Base-by-base conservation (phyloP, 805 yeast genomes). In the Zygoascus flipseniorum region DNA sequence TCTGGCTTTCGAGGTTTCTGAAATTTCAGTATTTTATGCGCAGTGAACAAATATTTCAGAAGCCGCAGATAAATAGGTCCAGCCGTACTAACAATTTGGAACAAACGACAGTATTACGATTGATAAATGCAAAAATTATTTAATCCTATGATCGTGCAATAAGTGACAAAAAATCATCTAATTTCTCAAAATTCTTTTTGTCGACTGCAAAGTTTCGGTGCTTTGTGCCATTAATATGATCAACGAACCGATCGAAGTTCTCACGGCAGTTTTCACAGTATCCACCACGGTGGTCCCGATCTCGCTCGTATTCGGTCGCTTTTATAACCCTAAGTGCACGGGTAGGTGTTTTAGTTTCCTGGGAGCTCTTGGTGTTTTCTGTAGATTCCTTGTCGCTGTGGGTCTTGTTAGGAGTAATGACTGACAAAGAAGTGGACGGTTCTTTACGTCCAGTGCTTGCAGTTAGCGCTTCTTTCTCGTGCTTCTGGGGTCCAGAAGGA, bases 231-330 rank as follows among this genome's bases (percentile, higher is more conserved):
- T 64, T 62, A 43, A 88, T 78, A 66, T 92, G 99, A 54, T 80
- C 86, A 26, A 82, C 86, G 63, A 89, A 83, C 59, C 81, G 80
- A 50, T 86, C 90, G 65, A 86, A 92, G 65, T 83, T 83, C 55
- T 85, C 85, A 23, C 92, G 75, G 69, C 99, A 92, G 65, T 92
- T 92, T 66, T 92, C 99, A 70, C 99, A 92, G 68, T 87, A 90
- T 0, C 97, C 97, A 0, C 43, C 46, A 32, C 52, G 43, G n/a
- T 42, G 43, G n/a, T 49, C 47, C 41, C 46, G 18, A 51, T 20
- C 18, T 43, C 37, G 46, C 18, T 46, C 49, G n/a, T 31, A 46
- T 13, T 46, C 49, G 2, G 49, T 13, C 43, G 46, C 53, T 37
- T 47, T 45, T 31, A 32, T 41, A 13, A 45, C 47, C 19, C 51